Conservation (phyloP, 1,139 yeast genomes). For the Blastobotrys persicus region DNA sequence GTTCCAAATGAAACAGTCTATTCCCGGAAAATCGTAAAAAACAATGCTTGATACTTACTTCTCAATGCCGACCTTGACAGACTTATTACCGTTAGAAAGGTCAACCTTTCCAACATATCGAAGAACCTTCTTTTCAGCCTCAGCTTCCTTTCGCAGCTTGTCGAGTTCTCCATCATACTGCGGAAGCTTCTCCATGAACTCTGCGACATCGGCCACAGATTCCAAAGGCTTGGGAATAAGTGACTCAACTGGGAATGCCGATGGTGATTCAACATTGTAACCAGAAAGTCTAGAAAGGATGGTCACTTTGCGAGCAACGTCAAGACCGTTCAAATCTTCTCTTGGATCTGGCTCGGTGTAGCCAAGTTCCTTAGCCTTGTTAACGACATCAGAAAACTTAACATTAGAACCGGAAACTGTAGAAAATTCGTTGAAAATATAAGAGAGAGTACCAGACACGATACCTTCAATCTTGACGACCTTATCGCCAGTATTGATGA, state of each 20-base stretch:
- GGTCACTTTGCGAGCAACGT: constrained; percentile 96
- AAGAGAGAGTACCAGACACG: constrained; percentile 94
- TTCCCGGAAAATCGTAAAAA: too few species aligned
- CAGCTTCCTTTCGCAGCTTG: constrained; percentile 74
- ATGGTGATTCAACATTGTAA: constrained; percentile 78
- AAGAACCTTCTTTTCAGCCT: constrained; percentile 77
- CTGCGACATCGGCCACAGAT: constrained; percentile 66
- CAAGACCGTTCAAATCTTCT: constrained; percentile 96
- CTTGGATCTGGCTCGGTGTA: constrained; percentile 99
- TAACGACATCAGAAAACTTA: constrained; percentile 86
- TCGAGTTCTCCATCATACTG: constrained; percentile 78
- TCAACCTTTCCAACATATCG: constrained; percentile 94
- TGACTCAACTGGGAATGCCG: constrained; percentile 93
- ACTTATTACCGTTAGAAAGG: constrained; percentile 49
- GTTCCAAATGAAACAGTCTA: too few species aligned
- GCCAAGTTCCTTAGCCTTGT: constrained; percentile 83
- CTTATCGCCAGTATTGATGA: constrained; percentile 88
- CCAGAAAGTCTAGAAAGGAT: constrained; percentile 93
- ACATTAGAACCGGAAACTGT: constrained; percentile 56
- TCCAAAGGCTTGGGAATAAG: constrained; percentile 86
- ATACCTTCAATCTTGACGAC: constrained; percentile 91
- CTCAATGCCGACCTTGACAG: constrained; percentile 82
- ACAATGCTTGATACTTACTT: constrained; percentile 54
- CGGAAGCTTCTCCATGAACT: constrained; percentile 78
- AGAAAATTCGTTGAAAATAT: constrained; percentile 90